These are phyloP conservation scores for Candida pseudoglaebosa DNA, from an alignment of 805 yeast species.

Conservation along the genomic window DNA sequence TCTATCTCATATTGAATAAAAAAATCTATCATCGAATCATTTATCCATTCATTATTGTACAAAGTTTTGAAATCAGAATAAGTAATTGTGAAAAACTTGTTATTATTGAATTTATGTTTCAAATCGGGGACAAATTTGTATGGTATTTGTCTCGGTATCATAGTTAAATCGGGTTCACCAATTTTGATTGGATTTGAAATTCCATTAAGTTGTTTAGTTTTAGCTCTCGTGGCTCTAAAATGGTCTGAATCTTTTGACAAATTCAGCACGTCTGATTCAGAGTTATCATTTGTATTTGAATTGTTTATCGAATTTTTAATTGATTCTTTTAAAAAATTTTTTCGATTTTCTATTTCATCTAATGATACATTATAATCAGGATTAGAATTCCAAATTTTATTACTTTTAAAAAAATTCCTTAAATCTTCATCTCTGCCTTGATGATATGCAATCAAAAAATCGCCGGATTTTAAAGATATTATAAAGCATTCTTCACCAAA, in stretches of 20 bases:
- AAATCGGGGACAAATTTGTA: slow-evolving; percentile 44
- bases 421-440: slow-evolving; percentile 9
- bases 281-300: background rate
- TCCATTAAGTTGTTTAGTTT: slow-evolving; percentile 6
- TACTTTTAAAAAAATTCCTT: slow-evolving; percentile 8
- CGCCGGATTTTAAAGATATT: background rate
- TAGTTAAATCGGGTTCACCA: slow-evolving; percentile 1
- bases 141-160: slow-evolving; percentile 22
- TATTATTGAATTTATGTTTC: slow-evolving; percentile 50
- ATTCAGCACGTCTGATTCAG: background rate
- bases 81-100: slow-evolving; percentile 52
- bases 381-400: slow-evolving; percentile 7
- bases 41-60: slow-evolving; percentile 79
- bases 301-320: background rate
- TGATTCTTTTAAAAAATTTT: slow-evolving; percentile 3
- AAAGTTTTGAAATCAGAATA: slow-evolving; percentile 75
- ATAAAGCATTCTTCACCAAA: slow-evolving; percentile 9
- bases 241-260: background rate
- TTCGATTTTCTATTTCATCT: slow-evolving; percentile 4
- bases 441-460: slow-evolving; percentile 1
- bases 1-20: slow-evolving; percentile 61
- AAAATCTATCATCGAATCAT: slow-evolving; percentile 85
- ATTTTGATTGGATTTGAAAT: slow-evolving; percentile 2
- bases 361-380: slow-evolving; percentile 3
- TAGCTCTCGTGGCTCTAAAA: slow-evolving; percentile 3